A percentile compares a stretch with the other conserved stretches of the same genome.
Conservation (phyloP, 164 flowering plant species). For the Vitis labrusca region DNA sequence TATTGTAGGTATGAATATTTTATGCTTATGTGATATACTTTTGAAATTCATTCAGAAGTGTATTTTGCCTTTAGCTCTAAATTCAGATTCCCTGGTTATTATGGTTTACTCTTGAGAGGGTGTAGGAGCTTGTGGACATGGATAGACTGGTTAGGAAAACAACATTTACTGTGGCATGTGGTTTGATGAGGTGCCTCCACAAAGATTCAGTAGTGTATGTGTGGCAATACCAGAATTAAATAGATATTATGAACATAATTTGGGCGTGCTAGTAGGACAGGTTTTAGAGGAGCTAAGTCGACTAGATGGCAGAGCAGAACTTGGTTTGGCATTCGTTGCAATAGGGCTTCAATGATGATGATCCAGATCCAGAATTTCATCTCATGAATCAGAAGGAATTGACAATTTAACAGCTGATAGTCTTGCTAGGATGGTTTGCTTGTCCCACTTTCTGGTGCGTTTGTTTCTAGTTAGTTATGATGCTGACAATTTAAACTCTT, state of each 20-base stretch:
- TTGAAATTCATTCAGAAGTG: conserved; percentile 13
- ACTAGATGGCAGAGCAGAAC: not conserved
- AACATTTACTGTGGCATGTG: too few species aligned
- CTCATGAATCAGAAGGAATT: not conserved
- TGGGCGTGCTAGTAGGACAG: not conserved
- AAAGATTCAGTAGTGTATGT: not conserved
- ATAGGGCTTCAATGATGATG: not conserved
- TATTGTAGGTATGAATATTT: conserved; percentile 29
- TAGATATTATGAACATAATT: not conserved
- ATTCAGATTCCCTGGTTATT: too few species aligned
- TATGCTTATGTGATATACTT: conserved; percentile 20
- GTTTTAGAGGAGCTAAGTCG: not conserved
- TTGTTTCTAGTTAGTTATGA: not conserved
- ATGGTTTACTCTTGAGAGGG: too few species aligned
- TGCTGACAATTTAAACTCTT: not conserved
- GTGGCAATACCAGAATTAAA: not conserved
- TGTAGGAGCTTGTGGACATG: too few species aligned
- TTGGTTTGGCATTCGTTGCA: not conserved
- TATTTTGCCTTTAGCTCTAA: conserved; percentile 4
- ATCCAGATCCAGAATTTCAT: not conserved
- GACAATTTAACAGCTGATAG: not conserved
- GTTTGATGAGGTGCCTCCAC: not conserved
- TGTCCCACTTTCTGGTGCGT: not conserved
- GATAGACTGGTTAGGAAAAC: too few species aligned
- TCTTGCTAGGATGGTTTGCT: not conserved